Conservation (phyloP, 2,329 filamentous ascomycete species). For the Xylaria sp. region DNA sequence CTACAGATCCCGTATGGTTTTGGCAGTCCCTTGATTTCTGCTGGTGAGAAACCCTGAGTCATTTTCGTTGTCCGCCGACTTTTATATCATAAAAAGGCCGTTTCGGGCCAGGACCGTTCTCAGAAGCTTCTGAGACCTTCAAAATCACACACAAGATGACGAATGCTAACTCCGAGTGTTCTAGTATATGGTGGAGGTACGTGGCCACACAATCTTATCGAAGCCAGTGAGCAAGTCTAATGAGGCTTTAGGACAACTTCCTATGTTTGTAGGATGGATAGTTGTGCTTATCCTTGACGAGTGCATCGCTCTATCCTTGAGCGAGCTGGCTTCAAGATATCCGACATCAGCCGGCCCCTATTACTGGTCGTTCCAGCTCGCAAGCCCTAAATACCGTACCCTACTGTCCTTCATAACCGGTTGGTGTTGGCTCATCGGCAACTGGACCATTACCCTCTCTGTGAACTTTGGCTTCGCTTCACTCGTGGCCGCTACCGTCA, state of each 20-base stretch:
- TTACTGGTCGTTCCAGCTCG: slow-evolving; percentile 64
- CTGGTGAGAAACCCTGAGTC: slow-evolving; percentile 22
- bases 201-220: slow-evolving; percentile 15
- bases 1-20: slow-evolving; percentile 63
- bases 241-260: slow-evolving; percentile 55
- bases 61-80: neutral
- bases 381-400: slow-evolving; percentile 53
- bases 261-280: slow-evolving; percentile 68
- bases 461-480: slow-evolving; percentile 67
- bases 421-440: slow-evolving; percentile 63
- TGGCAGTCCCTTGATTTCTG: slow-evolving; percentile 51
- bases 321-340: slow-evolving; percentile 62
- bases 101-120: neutral
- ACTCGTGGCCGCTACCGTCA: slow-evolving; percentile 60
- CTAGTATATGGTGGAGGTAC: slow-evolving; percentile 51
- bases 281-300: slow-evolving; percentile 63
- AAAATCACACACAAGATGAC: neutral
- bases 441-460: slow-evolving; percentile 63
- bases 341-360: slow-evolving; percentile 63
- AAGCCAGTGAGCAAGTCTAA: slow-evolving; percentile 6
- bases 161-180: neutral
- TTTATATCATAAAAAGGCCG: neutral
- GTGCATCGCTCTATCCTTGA: slow-evolving; percentile 61
- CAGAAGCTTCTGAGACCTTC: neutral
- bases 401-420: slow-evolving; percentile 62